Evolutionary conservation across 2,329 filamentous ascomycete species (phyloP).

Genomic region (Sarocladiaceae sp.): DNA sequence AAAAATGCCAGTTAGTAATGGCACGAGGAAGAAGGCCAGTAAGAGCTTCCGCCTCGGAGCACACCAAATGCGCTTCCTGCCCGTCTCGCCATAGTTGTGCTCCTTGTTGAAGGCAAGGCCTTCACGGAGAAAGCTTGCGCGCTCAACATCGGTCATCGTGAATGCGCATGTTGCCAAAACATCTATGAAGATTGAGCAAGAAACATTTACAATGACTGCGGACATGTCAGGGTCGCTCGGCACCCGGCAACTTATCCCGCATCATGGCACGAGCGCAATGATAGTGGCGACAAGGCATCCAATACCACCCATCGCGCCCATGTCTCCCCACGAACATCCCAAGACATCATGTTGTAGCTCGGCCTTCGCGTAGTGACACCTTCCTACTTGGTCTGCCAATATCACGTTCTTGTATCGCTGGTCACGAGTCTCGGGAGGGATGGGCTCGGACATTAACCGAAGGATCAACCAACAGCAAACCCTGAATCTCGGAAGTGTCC

Average conservation of each 20-base stretch:
- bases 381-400: neutral
- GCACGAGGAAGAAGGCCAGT: neutral
- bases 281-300: too few relatives aligned
- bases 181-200: neutral
- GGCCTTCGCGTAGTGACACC: neutral
- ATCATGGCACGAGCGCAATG: too few relatives aligned
- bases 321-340: too few relatives aligned
- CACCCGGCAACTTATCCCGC: too few relatives aligned
- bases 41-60: neutral
- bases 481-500: too few relatives aligned
- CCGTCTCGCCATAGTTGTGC: too few relatives aligned
- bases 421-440: neutral
- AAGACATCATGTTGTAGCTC: too few relatives aligned
- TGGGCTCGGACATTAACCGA: neutral
- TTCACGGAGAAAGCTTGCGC: neutral
- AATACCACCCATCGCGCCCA: too few relatives aligned
- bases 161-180: neutral
- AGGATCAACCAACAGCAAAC: neutral
- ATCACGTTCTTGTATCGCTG: neutral
- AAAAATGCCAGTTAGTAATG: neutral
- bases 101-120: neutral
- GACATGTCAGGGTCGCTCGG: too few relatives aligned
- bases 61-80: neutral
- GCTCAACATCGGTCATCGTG: neutral
- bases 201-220: too few relatives aligned